Evolutionary conservation across 2,329 filamentous ascomycete species (phyloP).

Genomic region (Fusarium marasasianum): DNA sequence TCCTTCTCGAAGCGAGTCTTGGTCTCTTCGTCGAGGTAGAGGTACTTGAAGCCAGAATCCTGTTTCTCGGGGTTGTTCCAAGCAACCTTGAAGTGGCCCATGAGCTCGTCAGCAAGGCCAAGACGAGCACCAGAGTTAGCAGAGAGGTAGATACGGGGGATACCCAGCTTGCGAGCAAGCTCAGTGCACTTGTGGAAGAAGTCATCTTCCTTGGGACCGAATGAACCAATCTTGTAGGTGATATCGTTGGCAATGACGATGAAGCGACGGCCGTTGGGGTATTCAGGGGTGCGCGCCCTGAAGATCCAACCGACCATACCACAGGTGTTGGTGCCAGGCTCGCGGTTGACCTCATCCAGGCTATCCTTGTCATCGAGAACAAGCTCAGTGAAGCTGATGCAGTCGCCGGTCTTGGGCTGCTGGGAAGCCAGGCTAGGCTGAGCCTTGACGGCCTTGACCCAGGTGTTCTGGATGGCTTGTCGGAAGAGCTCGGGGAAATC

Average conservation of each 20-base stretch:
- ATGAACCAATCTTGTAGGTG: slow-evolving; percentile 98
- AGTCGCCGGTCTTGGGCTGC: slow-evolving; percentile 86
- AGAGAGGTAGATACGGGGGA: slow-evolving; percentile 96
- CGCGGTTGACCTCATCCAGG: slow-evolving; percentile 90
- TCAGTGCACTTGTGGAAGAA: slow-evolving; percentile 99
- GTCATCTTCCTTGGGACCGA: slow-evolving; percentile 94
- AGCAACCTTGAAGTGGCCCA: slow-evolving; percentile 95
- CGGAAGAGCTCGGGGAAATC: slow-evolving; percentile 99
- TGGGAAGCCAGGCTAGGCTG: slow-evolving; percentile 79
- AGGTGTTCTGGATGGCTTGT: slow-evolving; percentile 96
- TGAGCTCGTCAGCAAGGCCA: slow-evolving; percentile 94
- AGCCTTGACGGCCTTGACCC: slow-evolving; percentile 79
- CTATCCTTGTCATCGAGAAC: slow-evolving; percentile 95
- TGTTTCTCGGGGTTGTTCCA: slow-evolving; percentile 89
- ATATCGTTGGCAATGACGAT: slow-evolving; percentile 99
- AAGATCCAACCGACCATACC: slow-evolving; percentile 99
- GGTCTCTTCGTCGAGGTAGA: slow-evolving; percentile 88
- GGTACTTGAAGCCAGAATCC: slow-evolving; percentile 93
- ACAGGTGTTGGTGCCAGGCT: slow-evolving; percentile 93
- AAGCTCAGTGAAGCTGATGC: slow-evolving; percentile 92
- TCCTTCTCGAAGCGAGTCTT: slow-evolving; percentile 86
- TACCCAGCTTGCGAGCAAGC: slow-evolving; percentile 90
- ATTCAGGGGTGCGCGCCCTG: slow-evolving; percentile 93
- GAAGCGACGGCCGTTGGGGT: slow-evolving; percentile 90
- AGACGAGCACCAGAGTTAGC: slow-evolving; percentile 99